These are phyloP conservation scores for Boeremia exigua DNA, from an alignment of 2,329 filamentous ascomycete species.

Conservation along the genomic window DNA sequence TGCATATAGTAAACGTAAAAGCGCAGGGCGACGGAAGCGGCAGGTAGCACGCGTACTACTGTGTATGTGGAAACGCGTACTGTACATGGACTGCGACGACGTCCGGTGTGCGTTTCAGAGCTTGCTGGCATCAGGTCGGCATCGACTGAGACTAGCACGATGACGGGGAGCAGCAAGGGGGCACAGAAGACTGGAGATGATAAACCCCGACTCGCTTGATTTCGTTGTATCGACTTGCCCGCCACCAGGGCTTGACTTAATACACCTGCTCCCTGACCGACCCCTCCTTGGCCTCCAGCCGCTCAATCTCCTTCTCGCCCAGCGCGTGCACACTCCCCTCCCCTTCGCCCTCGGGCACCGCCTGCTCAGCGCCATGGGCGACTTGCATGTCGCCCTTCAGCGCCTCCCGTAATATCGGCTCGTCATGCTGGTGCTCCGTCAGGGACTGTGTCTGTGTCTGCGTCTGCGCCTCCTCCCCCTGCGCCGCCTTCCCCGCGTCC, in stretches of 20 bases:
- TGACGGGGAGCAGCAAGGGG: no score
- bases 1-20: no score
- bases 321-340: not conserved
- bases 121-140: no score
- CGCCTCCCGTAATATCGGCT: conserved; percentile 38
- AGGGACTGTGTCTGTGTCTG: not conserved
- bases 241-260: conserved; percentile 16
- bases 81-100: no score
- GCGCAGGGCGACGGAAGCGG: no score
- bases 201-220: no score
- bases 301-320: conserved; percentile 30
- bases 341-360: conserved; percentile 21
- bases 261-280: conserved; percentile 44
- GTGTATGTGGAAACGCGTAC: no score
- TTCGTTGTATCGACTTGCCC: no score
- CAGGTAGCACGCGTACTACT: no score
- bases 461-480: not conserved
- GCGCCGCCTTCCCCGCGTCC: not conserved
- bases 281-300: conserved; percentile 37
- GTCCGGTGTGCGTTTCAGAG: no score
- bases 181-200: no score
- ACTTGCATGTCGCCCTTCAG: conserved; percentile 45
- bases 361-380: conserved; percentile 35
- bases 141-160: no score
- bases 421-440: not conserved